Evolutionary conservation across 768 basidiomycete species (phyloP), one percentile per base, ranked within the genome.

Genomic region (Dentipellis fragilis): DNA sequence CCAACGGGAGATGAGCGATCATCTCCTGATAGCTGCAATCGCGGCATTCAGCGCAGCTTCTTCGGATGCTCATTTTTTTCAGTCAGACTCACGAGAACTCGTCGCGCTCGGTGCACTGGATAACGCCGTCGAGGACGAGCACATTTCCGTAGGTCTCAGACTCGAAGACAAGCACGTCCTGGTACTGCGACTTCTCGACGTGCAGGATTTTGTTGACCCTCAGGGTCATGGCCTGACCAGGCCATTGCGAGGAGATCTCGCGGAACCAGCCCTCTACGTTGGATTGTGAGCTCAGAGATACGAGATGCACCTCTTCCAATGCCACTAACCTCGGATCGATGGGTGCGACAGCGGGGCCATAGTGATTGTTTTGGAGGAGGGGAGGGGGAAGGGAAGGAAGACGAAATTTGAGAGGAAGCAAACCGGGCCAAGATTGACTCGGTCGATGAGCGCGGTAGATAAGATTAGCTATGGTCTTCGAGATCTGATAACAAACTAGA

Each of bases 101-200:
- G 67, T 99, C 96, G 49, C 94, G 84, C 72, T 99, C 96, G 1
- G 94, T 96, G 73, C 89, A 93, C 70, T 99, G 95, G 62, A 99
- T 89, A 54, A 88, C 92, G 53, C 93, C 90, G 67, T 99, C 95
- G 34, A 99, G 82, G 17, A 94, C 85, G 55, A 99, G 80, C 48
- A 98, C 93, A 65, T 97, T 97, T n/a, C 95, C 95, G 66, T 87
- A 95, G 1, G 93, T 90, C 73, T 90, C 92, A 0, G 91, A 93
- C 69, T 93, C 85, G 66, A 98, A 97, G 54, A 99, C 93, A 54
- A 99, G 85, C 53, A 99, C 93, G 66, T 98, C 95, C 73, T 99
- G 95, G 75, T 85, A 98, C 51, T 86, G 74, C 1, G 91, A 94
- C 72, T 88, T 87, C 73, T 98, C 96, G 62, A 85, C 77, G 70